Percentiles rank a stretch among this genome's conserved stretches.
Evolutionary conservation across 163 green algal species (phyloP).

Genomic region (Prototheca cutis): DNA sequence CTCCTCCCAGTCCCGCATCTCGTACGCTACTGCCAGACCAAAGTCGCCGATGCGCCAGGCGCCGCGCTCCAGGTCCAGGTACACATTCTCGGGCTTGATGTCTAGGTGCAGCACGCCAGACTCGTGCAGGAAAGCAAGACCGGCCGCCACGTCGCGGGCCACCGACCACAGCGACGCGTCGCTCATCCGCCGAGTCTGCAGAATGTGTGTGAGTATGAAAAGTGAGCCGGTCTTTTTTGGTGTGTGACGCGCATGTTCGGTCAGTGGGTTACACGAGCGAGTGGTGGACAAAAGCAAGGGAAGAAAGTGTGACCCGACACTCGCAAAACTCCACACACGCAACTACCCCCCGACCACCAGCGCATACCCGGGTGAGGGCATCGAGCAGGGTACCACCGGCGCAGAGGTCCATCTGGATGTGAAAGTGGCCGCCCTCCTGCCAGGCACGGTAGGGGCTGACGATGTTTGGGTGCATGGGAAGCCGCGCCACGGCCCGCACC

Average conservation of each 20-base stretch:
- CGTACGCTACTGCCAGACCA: constrained; percentile 50
- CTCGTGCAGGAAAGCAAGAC: constrained; percentile 62
- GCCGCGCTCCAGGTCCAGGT: constrained; percentile 8
- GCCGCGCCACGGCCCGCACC: constrained; percentile 51
- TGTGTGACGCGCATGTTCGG: not conserved
- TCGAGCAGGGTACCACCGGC: constrained; percentile 51
- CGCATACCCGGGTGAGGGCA: constrained; percentile 17
- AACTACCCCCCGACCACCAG: not conserved
- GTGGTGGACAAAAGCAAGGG: too few relatives aligned
- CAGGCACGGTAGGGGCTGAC: constrained; percentile 63
- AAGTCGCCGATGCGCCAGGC: constrained; percentile 68
- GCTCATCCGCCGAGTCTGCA: constrained; percentile 7
- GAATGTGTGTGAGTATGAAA: too few relatives aligned
- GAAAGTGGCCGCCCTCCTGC: constrained; percentile 64
- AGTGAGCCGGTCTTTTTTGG: too few relatives aligned
- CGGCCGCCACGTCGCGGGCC: constrained; percentile 27
- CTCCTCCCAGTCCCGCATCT: constrained; percentile 60
- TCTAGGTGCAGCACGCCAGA: constrained; percentile 64
- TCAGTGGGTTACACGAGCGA: too few relatives aligned
- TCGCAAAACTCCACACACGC: not conserved
- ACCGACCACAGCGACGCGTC: constrained; percentile 46
- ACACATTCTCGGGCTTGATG: constrained; percentile 77
- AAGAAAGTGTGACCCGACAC: too few relatives aligned
- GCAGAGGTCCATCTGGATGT: constrained; percentile 78
- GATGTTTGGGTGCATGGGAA: constrained; percentile 60